Evolutionary conservation across 768 basidiomycete genomes (phyloP).

Genomic region (Tephrocybe sp.): DNA sequence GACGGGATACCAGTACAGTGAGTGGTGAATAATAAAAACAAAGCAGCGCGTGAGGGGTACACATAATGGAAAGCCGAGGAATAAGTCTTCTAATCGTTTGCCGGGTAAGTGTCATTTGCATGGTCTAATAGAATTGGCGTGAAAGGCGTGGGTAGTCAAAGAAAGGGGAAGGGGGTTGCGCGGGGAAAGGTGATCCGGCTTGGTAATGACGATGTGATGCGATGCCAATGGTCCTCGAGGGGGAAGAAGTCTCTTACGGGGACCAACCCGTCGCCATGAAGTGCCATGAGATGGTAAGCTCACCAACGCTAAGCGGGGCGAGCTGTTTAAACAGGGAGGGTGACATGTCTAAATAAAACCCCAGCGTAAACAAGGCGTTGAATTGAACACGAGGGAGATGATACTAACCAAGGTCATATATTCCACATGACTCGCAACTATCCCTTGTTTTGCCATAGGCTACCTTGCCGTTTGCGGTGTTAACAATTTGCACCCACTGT

Average conservation of each 20-base stretch:
- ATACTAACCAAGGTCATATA: slow-evolving; percentile 49
- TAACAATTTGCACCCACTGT: slow-evolving; percentile 62
- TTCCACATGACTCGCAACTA: slow-evolving; percentile 54
- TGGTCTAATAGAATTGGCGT: slow-evolving; percentile 7
- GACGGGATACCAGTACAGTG: not conserved
- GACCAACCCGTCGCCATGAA: slow-evolving; percentile 48
- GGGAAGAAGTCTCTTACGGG: slow-evolving; percentile 28
- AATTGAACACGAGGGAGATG: not conserved
- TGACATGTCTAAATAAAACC: slow-evolving; percentile 57
- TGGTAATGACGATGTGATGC: slow-evolving; percentile 5
- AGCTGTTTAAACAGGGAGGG: slow-evolving; percentile 55
- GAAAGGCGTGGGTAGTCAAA: not conserved
- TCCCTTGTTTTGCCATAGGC: slow-evolving; percentile 53
- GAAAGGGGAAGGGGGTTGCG: not conserved
- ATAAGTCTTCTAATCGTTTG: slow-evolving; percentile 16
- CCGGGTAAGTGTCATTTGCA: slow-evolving; percentile 9
- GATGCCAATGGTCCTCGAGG: not conserved
- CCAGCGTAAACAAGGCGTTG: not conserved
- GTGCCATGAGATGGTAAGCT: slow-evolving; percentile 56
- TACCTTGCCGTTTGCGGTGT: slow-evolving; percentile 49
- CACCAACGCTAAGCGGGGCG: slow-evolving; percentile 43
- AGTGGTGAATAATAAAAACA: not conserved
- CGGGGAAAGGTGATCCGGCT: slow-evolving; percentile 3
- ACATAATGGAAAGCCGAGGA: slow-evolving; percentile 13
- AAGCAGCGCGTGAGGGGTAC: slow-evolving; percentile 6